These are phyloP conservation scores for Tolypocladium nubicola DNA, from an alignment of 2,329 filamentous ascomycete genomes.

Conservation along the genomic window DNA sequence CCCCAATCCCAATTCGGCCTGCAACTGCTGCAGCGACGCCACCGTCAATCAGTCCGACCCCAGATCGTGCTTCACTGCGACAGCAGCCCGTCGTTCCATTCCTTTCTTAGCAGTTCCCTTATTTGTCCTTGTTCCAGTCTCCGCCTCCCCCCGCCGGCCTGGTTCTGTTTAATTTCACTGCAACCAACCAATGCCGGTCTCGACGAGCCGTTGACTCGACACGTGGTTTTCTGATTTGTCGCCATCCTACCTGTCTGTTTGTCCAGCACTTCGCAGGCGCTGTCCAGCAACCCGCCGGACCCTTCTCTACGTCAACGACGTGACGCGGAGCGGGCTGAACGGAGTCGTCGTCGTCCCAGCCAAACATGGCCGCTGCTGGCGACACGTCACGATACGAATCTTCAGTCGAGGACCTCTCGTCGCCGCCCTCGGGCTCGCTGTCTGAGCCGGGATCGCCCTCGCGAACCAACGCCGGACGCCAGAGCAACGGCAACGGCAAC, in stretches of 20 bases:
- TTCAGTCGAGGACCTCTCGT: conserved; percentile 38
- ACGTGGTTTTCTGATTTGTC: not conserved
- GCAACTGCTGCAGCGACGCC: not conserved
- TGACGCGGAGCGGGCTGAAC: not conserved
- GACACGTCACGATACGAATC: conserved; percentile 32
- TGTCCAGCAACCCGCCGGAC: not conserved
- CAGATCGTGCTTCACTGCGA: not conserved
- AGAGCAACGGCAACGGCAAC: conserved; percentile 12
- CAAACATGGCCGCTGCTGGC: conserved; percentile 16
- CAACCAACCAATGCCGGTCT: not conserved
- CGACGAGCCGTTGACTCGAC: not conserved
- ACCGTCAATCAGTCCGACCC: not conserved
- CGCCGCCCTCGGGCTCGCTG: conserved; percentile 38
- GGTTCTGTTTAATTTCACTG: not conserved
- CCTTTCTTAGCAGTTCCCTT: not conserved
- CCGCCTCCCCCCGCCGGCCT: not conserved
- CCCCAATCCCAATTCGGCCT: not conserved
- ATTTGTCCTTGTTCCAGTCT: not conserved
- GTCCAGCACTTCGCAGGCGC: not conserved
- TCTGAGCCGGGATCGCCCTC: conserved; percentile 38
- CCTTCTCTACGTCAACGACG: not conserved
- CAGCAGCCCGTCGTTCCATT: not conserved
- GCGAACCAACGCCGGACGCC: conserved; percentile 18
- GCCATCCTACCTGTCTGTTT: not conserved
- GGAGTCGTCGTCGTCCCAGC: not conserved